Conservation (phyloP, 352 stramenopile species). For the Pythium sp. region DNA sequence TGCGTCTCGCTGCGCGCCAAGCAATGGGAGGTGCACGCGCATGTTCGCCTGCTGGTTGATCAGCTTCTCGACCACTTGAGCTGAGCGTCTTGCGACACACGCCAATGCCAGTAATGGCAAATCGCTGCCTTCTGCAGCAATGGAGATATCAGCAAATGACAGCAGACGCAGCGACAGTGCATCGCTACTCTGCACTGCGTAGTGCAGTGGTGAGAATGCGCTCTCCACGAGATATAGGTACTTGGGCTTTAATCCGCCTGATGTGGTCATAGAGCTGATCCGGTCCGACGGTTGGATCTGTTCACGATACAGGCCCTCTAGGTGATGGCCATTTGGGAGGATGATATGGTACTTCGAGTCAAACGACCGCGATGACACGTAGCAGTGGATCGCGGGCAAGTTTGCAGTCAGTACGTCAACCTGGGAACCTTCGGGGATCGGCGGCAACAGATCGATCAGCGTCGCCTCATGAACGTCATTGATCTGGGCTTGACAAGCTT, state of each 20-base stretch:
- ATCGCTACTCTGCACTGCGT: conserved; percentile 53
- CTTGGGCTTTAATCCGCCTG: conserved; percentile 22
- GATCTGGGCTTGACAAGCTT: conserved; percentile 2
- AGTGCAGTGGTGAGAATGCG: conserved; percentile 55
- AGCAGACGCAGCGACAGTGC: conserved; percentile 34
- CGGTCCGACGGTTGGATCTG: conserved; percentile 25
- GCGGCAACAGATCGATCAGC: conserved; percentile 38
- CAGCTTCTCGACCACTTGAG: conserved; percentile 38
- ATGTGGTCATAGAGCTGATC: neutral
- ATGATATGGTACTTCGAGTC: conserved; percentile 58
- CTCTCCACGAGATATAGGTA: conserved; percentile 54
- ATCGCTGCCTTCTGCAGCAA: conserved; percentile 50
- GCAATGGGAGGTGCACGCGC: conserved; percentile 53
- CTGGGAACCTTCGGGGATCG: conserved; percentile 30
- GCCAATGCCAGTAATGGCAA: conserved; percentile 53
- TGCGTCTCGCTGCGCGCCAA: conserved; percentile 21
- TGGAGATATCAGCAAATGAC: conserved; percentile 23
- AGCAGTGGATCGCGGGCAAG: conserved; percentile 29
- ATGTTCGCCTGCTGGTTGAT: conserved; percentile 54
- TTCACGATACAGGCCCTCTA: conserved; percentile 34
- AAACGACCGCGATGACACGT: conserved; percentile 42
- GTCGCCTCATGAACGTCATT: conserved; percentile 64
- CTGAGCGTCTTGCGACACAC: conserved; percentile 42
- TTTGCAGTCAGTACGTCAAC: conserved; percentile 24
- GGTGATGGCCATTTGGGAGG: conserved; percentile 40